Conservation (phyloP, 2,329 filamentous ascomycete species). For the Ophiostoma perfectum region DNA sequence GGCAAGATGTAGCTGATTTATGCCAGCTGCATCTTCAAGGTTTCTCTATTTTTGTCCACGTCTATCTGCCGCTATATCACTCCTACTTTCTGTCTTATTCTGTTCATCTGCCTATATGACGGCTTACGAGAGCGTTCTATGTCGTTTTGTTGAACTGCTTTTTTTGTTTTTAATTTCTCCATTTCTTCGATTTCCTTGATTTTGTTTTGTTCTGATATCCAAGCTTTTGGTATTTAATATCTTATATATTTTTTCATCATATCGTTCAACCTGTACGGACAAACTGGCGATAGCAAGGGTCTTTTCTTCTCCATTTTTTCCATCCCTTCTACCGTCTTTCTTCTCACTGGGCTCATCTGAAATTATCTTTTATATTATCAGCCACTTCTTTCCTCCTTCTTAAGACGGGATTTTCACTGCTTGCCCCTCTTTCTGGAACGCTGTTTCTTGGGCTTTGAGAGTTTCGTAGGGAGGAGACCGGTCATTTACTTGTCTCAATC, state of each 20-base stretch:
- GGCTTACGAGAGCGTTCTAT: neutral
- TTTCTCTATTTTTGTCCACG: neutral
- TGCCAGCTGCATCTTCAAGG: neutral
- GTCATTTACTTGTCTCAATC: neutral
- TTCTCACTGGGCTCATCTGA: neutral
- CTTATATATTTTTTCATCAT: neutral
- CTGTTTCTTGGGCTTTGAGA: slow-evolving; percentile 26
- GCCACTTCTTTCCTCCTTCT: neutral
- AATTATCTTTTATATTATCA: neutral
- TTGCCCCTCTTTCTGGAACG: neutral
- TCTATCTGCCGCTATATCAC: neutral
- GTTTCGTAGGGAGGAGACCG: slow-evolving; percentile 24
- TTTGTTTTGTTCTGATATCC: too few species aligned
- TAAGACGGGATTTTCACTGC: neutral
- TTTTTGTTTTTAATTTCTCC: slow-evolving; percentile 7
- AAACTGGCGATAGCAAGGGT: slow-evolving; percentile 9
- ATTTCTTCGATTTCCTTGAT: neutral
- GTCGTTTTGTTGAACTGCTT: neutral
- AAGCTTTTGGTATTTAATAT: too few species aligned
- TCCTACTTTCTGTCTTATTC: neutral
- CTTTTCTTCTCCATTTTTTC: neutral
- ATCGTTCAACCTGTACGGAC: neutral
- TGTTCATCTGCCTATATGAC: neutral
- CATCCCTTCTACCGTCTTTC: neutral
- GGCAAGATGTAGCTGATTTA: slow-evolving; percentile 7